A percentile compares a stretch with the other conserved stretches of the same genome.
Conservation (phyloP, 1,139 yeast genomes). For the Tardiomyces blankii region DNA sequence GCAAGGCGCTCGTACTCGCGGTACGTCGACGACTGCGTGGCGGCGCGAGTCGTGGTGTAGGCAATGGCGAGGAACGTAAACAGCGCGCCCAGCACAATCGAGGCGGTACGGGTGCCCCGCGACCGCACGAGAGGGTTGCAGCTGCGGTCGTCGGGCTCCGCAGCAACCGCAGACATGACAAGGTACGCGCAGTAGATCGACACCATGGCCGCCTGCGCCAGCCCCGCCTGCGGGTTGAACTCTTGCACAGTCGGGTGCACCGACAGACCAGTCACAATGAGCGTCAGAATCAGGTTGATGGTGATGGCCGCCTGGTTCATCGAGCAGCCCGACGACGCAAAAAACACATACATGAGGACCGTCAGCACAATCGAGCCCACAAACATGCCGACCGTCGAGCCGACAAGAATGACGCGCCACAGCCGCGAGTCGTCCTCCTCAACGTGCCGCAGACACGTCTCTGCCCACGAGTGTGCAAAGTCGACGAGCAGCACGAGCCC, state of each 20-base stretch:
- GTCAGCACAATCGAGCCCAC: conserved; percentile 61
- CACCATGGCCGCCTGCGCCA: conserved; percentile 96
- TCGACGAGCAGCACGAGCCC: conserved; percentile 88
- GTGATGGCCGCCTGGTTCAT: conserved; percentile 87
- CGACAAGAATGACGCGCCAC: conserved; percentile 74
- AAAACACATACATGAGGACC: conserved; percentile 68
- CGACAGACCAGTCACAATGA: conserved; percentile 59
- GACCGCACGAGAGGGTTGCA: conserved; percentile 92
- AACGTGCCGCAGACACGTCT: conserved; percentile 81
- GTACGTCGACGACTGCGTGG: conserved; percentile 39
- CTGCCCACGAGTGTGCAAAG: conserved; percentile 99
- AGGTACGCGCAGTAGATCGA: conserved; percentile 87
- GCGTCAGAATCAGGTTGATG: conserved; percentile 54
- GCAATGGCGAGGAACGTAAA: conserved; percentile 94
- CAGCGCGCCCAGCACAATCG: conserved; percentile 80
- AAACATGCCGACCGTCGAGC: conserved; percentile 85
- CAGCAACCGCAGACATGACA: conserved; percentile 86
- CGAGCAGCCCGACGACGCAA: conserved; percentile 75
- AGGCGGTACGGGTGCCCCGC: conserved; percentile 79
- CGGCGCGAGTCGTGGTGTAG: conserved; percentile 95
- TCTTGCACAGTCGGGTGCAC: conserved; percentile 82
- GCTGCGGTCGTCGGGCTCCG: conserved; percentile 87
- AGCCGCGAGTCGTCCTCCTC: conserved; percentile 74
- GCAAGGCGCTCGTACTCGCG: conserved; percentile 25
- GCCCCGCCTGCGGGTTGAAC: conserved; percentile 87